phyloP scores from a whole-genome alignment of 2,329 filamentous ascomycete genomes.

The Diatrype stigma region DNA sequence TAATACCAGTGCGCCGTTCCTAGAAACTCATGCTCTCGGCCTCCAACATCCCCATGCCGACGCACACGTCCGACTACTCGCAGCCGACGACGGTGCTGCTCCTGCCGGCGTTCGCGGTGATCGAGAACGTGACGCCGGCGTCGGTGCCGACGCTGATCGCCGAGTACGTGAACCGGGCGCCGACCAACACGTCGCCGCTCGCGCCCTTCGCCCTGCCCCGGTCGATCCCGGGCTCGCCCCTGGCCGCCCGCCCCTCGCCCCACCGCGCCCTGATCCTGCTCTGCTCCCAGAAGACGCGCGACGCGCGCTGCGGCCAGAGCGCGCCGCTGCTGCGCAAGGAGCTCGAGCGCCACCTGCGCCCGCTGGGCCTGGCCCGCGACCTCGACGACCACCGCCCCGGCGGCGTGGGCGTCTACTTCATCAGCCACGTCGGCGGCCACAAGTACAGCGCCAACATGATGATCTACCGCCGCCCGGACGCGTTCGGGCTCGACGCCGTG shows the following conservation, averaged over 20 bases:
- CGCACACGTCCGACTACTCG: constrained; percentile 57
- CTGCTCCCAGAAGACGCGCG: constrained; percentile 91
- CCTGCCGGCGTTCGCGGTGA: constrained; percentile 76
- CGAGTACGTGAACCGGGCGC: constrained; percentile 63
- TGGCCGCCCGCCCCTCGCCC: constrained; percentile 61
- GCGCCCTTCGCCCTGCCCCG: constrained; percentile 32
- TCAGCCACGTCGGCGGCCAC: constrained; percentile 93
- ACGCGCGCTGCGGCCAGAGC: constrained; percentile 90
- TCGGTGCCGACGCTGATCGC: constrained; percentile 68
- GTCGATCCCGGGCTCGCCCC: constrained; percentile 26
- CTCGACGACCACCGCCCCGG: constrained; percentile 83
- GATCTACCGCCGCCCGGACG: constrained; percentile 68
- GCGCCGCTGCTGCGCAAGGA: constrained; percentile 86
- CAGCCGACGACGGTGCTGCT: constrained; percentile 76
- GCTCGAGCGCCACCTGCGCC: constrained; percentile 82
- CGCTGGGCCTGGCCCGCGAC: constrained; percentile 80
- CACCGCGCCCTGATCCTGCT: constrained; percentile 86
- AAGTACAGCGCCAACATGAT: constrained; percentile 96
- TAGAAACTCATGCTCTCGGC: constrained; percentile 87
- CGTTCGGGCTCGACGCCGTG: constrained; percentile 50
- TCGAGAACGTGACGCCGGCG: constrained; percentile 78
- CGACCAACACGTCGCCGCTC: constrained; percentile 69
- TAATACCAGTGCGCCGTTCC: too few species aligned
- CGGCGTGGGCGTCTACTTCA: constrained; percentile 93
- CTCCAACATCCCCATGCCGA: constrained; percentile 81